Base-by-base conservation (phyloP, 345 rosid species). In the Reutealis trisperma region DNA sequence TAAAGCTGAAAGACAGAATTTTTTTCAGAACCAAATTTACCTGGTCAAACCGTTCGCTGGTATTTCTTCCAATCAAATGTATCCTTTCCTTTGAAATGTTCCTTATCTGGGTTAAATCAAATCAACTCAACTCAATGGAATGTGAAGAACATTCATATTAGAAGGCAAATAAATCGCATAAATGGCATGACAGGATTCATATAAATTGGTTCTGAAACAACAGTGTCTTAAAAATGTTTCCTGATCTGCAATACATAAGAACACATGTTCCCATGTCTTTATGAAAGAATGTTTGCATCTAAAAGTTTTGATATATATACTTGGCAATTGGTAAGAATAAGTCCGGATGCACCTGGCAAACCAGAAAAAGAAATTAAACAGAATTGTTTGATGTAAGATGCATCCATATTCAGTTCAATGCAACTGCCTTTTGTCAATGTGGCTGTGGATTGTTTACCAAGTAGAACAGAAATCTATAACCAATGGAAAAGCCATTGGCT, bases 41-140 rank as follows among this genome's bases (percentile, higher is more conserved):
- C 87, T 82, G 71, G 70, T 89, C 93, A 57, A 85, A 82, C 63
- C 83, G 79, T 79, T 87, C 93, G 64, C 81, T 82, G 63, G 89
- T 78, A 84, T 89, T 89, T 76, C 91, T 86, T 71, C 93, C 93
- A 69, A 88, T 86, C 85, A 89, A 68, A 49, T 85, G 81, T 79
- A 89, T 79, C 83, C 86, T 84, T 70, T 84, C 82, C 83, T 89
- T 83, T 34, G 89, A 75, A 68, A 85, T 80, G 68, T 77, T 77
- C 30, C 80, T 77, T 81, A 89, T 83, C 93, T 87, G 80, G 75
- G 76, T 45, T 25, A 57, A 32, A 71, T 24, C 0, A 59, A 72
- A 65, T 42, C 18, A 54, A 54, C 8, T 15, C 5, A 65, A 65
- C 57, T 72, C n/a, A 77, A 67, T 19, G 42, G 62, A 71, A 14